phyloP scores from a whole-genome alignment of 1,284 basidiomycete species.

The Phylloboletellus chloephorus region DNA sequence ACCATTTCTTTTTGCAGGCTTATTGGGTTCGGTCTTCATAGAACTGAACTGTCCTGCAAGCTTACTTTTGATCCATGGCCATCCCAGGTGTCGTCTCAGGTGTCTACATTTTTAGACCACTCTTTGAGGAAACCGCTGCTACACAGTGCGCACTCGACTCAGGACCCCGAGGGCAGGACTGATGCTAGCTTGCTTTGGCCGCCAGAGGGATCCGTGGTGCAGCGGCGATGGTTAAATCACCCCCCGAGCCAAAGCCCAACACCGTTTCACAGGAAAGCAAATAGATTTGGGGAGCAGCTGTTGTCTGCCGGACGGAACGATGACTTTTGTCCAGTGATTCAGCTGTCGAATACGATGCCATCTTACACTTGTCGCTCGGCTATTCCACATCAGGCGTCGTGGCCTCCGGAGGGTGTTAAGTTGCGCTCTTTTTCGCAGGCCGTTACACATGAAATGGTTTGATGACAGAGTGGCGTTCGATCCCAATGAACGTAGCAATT shows the following conservation, averaged over 20 bases:
- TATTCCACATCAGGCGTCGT: constrained; percentile 4
- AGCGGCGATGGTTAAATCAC: constrained; percentile 3
- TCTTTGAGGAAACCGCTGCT: constrained; percentile 25
- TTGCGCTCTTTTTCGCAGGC: constrained; percentile 10
- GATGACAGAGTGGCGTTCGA: constrained; percentile 13
- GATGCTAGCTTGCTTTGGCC: constrained; percentile 5
- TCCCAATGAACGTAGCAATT: constrained; percentile 22
- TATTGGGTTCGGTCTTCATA: constrained; percentile 22
- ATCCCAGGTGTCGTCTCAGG: constrained; percentile 53
- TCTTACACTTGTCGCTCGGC: constrained; percentile 1
- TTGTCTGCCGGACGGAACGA: neutral
- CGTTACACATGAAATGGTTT: constrained; percentile 6
- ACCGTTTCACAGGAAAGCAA: constrained; percentile 7
- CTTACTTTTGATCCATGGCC: constrained; percentile 6
- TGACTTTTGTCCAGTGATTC: neutral
- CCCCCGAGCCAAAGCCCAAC: constrained; percentile 6
- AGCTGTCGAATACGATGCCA: neutral
- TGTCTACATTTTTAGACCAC: constrained; percentile 54
- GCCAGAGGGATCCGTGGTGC: constrained; percentile 12
- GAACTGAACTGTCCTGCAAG: neutral
- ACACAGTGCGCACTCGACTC: constrained; percentile 13
- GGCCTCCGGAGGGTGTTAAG: constrained; percentile 13
- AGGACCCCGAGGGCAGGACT: neutral
- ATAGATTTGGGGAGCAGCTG: constrained; percentile 6
- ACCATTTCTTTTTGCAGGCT: constrained; percentile 26